Conservation (phyloP, 1,284 basidiomycete genomes). For the Cryptococcus sp. region DNA sequence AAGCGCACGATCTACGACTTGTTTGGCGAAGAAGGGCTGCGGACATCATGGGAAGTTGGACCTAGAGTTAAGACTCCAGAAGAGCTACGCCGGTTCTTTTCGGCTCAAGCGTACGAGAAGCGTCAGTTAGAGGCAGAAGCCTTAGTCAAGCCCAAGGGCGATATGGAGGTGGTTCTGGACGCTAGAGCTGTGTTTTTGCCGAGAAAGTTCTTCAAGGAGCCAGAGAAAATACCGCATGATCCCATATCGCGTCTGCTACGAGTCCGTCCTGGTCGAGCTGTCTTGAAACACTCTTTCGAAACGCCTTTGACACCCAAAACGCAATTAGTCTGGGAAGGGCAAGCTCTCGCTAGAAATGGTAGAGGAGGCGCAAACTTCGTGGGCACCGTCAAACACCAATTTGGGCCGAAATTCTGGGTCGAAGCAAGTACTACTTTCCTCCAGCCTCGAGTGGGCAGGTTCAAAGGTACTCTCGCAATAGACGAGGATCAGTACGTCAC, state of each 20-base stretch:
- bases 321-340: constrained; percentile 45
- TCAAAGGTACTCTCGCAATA: constrained; percentile 55
- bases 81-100: constrained; percentile 55
- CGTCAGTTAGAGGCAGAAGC: constrained; percentile 54
- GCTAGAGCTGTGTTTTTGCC: constrained; percentile 49
- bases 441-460: constrained; percentile 52
- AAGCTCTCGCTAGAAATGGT: constrained; percentile 52
- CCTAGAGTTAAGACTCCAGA: constrained; percentile 52
- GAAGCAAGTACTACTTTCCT: constrained; percentile 51
- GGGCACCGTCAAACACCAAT: constrained; percentile 57
- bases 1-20: constrained; percentile 58
- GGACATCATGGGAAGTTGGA: constrained; percentile 56
- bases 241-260: constrained; percentile 36
- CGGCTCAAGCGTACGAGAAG: constrained; percentile 52
- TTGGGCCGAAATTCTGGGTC: constrained; percentile 52
- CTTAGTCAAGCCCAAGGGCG: constrained; percentile 56
- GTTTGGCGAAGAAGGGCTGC: constrained; percentile 58
- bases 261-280: constrained; percentile 38
- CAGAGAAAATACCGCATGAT: constrained; percentile 37
- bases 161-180: constrained; percentile 46
- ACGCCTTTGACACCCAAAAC: constrained; percentile 41
- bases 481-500: constrained; percentile 55
- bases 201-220: constrained; percentile 34
- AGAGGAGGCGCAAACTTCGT: constrained; percentile 56
- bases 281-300: constrained; percentile 54